Evolutionary conservation across 1,284 basidiomycete genomes (phyloP).

Genomic region (Athelia psychrophila): DNA sequence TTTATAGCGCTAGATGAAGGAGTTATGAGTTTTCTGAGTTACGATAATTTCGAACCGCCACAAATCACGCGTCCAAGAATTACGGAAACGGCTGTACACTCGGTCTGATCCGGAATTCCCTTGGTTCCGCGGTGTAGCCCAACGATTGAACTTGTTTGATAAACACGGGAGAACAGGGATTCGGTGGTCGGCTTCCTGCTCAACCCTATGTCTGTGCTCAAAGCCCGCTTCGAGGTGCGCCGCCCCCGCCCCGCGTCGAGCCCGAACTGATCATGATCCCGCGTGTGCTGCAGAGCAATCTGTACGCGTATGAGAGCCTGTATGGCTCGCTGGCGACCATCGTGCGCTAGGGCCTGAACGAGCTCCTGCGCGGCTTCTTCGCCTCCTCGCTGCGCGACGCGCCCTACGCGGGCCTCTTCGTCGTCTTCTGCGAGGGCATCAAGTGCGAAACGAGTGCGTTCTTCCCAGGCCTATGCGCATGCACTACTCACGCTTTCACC

Average conservation of each 20-base stretch:
- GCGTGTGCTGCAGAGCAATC: no score
- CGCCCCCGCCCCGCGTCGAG: no score
- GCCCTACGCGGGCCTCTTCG: constrained; percentile 93
- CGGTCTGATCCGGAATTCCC: no score
- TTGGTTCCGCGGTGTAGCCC: no score
- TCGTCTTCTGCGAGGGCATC: constrained; percentile 87
- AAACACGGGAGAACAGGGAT: no score
- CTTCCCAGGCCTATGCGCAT: constrained; percentile 37
- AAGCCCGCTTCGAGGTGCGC: constrained; percentile 90
- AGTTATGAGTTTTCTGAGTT: no score
- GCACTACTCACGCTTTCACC: constrained; percentile 7
- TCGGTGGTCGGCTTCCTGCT: constrained; percentile 85
- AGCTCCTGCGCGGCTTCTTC: constrained; percentile 85
- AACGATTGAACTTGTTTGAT: no score
- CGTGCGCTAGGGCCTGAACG: constrained; percentile 70
- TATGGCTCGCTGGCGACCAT: constrained; percentile 62
- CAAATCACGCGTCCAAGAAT: no score
- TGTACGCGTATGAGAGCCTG: constrained; percentile 76
- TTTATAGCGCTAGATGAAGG: no score
- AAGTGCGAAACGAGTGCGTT: constrained; percentile 67
- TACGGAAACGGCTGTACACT: no score
- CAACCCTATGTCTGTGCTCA: constrained; percentile 93
- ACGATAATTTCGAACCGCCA: no score
- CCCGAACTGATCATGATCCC: no score
- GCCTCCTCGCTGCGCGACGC: constrained; percentile 93